Conservation (phyloP, 208 protist species). For the Wallacemonas rigidus region DNA sequence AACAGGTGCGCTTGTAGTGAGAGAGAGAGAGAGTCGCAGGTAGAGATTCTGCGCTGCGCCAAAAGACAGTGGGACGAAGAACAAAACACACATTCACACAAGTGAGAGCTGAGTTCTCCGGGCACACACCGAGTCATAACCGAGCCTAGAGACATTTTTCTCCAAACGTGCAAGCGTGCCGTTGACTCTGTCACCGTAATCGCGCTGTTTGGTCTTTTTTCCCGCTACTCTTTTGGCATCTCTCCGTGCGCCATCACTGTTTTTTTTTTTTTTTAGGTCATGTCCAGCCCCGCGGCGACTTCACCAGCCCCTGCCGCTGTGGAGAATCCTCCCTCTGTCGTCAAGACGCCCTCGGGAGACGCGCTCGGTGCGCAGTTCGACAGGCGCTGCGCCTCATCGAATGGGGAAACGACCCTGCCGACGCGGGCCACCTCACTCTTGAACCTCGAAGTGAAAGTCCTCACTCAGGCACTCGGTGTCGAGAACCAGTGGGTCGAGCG, state of each 20-base stretch:
- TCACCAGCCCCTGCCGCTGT: background rate
- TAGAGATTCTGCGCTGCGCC: too few species aligned
- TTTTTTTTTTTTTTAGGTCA: background rate
- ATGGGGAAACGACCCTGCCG: background rate
- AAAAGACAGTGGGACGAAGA: too few species aligned
- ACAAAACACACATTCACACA: too few species aligned
- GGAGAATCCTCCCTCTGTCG: background rate
- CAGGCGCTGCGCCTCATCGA: constrained; percentile 1
- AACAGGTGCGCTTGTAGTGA: too few species aligned
- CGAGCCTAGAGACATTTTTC: too few species aligned
- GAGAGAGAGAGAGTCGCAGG: too few species aligned
- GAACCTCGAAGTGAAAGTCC: constrained; percentile 76
- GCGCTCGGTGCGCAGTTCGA: background rate
- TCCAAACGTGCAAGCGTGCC: too few species aligned
- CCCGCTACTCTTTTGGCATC: too few species aligned
- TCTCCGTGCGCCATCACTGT: background rate
- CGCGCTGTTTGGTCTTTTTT: too few species aligned
- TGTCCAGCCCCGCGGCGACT: background rate
- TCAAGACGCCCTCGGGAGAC: background rate
- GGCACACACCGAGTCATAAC: too few species aligned
- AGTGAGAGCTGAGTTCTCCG: too few species aligned
- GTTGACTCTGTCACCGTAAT: too few species aligned
- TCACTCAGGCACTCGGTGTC: constrained; percentile 65
- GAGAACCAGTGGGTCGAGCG: constrained; percentile 75
- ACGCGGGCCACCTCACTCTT: constrained; percentile 34